Conservation (phyloP, 2,329 filamentous ascomycete genomes). For the Penicillium glabrum region DNA sequence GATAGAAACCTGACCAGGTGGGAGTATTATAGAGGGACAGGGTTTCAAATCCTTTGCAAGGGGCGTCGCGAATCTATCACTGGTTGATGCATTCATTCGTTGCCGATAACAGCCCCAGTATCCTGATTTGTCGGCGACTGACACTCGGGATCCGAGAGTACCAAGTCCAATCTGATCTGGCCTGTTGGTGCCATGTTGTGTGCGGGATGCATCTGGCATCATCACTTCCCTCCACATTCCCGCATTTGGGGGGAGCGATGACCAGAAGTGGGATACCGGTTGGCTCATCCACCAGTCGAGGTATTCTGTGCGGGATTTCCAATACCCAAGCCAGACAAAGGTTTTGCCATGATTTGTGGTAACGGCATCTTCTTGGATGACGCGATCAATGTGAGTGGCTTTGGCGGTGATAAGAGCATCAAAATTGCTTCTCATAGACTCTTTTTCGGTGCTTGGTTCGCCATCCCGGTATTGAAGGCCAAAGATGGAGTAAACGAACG, state of each 20-base stretch:
- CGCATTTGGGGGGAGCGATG: constrained; percentile 7
- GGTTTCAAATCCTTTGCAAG: background rate
- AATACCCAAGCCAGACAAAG: constrained; percentile 16
- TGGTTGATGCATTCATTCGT: constrained; percentile 4
- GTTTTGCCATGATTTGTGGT: constrained; percentile 18
- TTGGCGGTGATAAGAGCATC: constrained; percentile 3
- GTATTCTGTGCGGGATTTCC: constrained; percentile 7
- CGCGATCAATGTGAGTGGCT: constrained; percentile 3
- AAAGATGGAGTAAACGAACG: constrained; percentile 12
- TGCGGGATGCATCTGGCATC: constrained; percentile 3
- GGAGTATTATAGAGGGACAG: background rate
- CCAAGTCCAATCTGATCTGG: constrained; percentile 3
- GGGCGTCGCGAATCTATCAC: background rate
- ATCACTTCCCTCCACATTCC: constrained; percentile 19
- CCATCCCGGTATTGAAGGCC: constrained; percentile 8
- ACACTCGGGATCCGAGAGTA: constrained; percentile 1
- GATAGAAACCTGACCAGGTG: background rate
- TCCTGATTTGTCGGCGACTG: constrained; percentile 8
- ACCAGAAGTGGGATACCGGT: constrained; percentile 14
- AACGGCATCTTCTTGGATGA: constrained; percentile 8
- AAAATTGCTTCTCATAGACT: background rate
- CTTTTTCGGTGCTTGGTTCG: background rate
- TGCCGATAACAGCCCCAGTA: constrained; percentile 21
- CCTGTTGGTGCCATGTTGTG: constrained; percentile 14
- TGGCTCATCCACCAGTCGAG: constrained; percentile 13